Conservation (phyloP, 192 early-diverging fungal genomes). For the Mortierella claussenii region DNA sequence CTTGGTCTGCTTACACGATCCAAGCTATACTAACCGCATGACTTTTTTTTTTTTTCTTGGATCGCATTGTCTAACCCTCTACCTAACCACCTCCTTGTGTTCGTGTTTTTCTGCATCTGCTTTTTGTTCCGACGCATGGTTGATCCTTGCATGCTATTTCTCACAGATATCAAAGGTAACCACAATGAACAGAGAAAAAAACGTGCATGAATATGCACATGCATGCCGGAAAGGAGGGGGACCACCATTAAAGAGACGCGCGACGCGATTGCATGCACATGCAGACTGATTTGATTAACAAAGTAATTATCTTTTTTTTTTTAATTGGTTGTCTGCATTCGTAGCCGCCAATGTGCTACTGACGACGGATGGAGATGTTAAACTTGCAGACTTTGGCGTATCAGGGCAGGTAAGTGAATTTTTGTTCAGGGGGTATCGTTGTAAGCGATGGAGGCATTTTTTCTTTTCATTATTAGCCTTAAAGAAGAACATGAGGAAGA, state of each 20-base stretch:
- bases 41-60: not conserved
- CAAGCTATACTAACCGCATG: not conserved
- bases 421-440: not conserved
- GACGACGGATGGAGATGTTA: slow-evolving; percentile 82
- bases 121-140: not conserved
- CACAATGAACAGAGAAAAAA: not conserved
- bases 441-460: too few species aligned
- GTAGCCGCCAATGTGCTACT: slow-evolving; percentile 85
- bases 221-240: too few species aligned
- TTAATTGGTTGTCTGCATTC: not conserved
- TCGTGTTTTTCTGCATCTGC: too few species aligned
- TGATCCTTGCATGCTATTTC: too few species aligned
- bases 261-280: too few species aligned
- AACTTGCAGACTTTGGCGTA: slow-evolving; percentile 99
- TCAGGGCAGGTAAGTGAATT: slow-evolving; percentile 77
- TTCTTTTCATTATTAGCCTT: too few species aligned
- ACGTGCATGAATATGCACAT: slow-evolving; percentile 3
- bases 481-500: too few species aligned
- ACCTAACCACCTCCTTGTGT: too few species aligned
- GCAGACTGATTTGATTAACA: too few species aligned
- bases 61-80: too few species aligned
- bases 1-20: not conserved
- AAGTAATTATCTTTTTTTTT: slow-evolving; percentile 3
- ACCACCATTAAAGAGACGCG: too few species aligned
- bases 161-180: slow-evolving; percentile 86